Evolutionary conservation across 108 stramenopile species (phyloP).

Genomic region (Craspedostauros australis): DNA sequence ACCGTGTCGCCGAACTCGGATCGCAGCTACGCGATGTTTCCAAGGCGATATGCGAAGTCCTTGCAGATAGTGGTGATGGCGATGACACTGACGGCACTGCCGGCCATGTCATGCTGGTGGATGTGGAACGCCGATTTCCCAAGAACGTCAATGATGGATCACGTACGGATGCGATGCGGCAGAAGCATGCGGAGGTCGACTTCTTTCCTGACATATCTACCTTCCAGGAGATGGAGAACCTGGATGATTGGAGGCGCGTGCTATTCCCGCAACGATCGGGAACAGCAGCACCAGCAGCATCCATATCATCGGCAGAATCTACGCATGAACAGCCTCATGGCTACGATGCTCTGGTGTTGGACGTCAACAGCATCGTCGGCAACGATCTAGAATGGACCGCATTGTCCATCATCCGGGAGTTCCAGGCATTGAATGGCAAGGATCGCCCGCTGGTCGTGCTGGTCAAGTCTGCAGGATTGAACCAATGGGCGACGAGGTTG

Average conservation of each 20-base stretch:
- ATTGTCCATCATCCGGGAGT: conserved; percentile 34
- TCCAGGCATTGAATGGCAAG: conserved; percentile 20
- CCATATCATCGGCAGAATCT: neutral
- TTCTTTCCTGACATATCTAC: conserved; percentile 18
- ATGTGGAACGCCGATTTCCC: conserved; percentile 42
- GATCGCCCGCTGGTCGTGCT: conserved; percentile 13
- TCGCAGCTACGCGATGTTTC: conserved; percentile 40
- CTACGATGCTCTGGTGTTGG: conserved; percentile 39
- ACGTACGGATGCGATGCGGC: conserved; percentile 33
- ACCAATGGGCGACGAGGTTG: conserved; percentile 11
- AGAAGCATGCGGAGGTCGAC: conserved; percentile 1
- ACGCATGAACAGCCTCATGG: neutral
- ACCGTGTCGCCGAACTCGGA: conserved; percentile 41
- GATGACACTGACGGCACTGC: too few relatives aligned
- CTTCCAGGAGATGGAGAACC: conserved; percentile 27
- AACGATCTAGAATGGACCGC: conserved; percentile 43
- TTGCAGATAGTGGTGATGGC: too few relatives aligned
- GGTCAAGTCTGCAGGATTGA: conserved; percentile 31
- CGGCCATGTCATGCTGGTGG: conserved; percentile 18
- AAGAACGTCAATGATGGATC: conserved; percentile 8
- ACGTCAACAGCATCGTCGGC: conserved; percentile 39
- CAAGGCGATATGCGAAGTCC: conserved; percentile 18
- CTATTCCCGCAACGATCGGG: conserved; percentile 8
- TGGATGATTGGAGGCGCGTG: conserved; percentile 31
- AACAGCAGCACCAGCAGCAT: neutral